Evolutionary conservation across 345 rosid species (phyloP).

Genomic region (Eutrema heterophyllum): DNA sequence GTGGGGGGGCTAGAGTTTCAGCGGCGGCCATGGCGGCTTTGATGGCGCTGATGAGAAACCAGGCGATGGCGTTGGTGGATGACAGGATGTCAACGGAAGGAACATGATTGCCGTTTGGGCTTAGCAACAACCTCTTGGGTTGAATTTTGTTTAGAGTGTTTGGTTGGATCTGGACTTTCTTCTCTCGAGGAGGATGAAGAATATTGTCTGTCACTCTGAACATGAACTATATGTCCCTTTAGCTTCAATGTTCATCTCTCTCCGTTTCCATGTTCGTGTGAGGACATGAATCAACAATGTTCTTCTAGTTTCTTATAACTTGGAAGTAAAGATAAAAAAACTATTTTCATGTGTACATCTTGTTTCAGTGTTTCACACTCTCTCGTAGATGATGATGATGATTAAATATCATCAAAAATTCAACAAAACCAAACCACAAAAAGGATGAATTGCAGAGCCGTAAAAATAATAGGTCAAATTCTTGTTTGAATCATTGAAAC

Average conservation of each 20-base stretch:
- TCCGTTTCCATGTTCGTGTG: constrained; percentile 3
- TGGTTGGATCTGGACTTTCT: constrained; percentile 75
- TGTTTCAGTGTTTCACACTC: no score
- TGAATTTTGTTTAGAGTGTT: constrained; percentile 93
- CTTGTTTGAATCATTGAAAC: no score
- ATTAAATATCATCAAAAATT: no score
- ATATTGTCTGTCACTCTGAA: constrained; percentile 81
- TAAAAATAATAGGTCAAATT: no score
- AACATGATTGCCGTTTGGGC: constrained; percentile 80
- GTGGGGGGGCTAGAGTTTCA: constrained; percentile 37
- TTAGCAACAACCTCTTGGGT: constrained; percentile 92
- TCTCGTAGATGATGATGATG: no score
- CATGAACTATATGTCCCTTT: neutral
- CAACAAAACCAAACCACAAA: no score
- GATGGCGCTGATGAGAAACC: constrained; percentile 53
- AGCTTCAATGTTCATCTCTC: neutral
- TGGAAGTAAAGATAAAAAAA: constrained; percentile 5
- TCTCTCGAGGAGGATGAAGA: constrained; percentile 76
- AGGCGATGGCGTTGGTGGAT: constrained; percentile 86
- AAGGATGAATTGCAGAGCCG: no score
- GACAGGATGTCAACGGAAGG: constrained; percentile 91
- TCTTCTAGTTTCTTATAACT: constrained; percentile 22
- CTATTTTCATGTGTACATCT: constrained; percentile 12
- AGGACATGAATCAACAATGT: constrained; percentile 20
- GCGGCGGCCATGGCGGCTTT: constrained; percentile 46